phyloP scores from a whole-genome alignment of 2,329 filamentous ascomycete species.

The Polytolypa hystricis region DNA sequence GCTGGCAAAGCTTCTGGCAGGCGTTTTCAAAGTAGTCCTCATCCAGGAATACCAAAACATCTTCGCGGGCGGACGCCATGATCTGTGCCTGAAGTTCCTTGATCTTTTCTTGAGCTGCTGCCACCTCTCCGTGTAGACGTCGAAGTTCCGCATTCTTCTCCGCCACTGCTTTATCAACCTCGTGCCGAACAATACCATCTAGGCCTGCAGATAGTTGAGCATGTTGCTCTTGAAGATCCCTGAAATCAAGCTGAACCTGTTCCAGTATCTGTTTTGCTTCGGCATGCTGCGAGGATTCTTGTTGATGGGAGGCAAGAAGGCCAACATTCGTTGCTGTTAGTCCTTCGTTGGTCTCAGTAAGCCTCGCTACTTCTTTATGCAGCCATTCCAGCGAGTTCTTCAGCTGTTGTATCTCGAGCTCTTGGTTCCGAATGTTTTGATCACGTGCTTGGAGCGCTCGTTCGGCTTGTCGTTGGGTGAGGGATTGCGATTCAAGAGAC shows the following conservation, averaged over 20 bases:
- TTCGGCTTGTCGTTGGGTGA: constrained; percentile 43
- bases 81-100: constrained; percentile 50
- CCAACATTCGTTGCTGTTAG: constrained; percentile 65
- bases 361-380: constrained; percentile 66
- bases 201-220: constrained; percentile 51
- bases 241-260: constrained; percentile 56
- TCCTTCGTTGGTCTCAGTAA: constrained; percentile 73
- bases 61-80: constrained; percentile 48
- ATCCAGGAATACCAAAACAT: constrained; percentile 70
- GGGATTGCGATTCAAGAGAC: constrained; percentile 44
- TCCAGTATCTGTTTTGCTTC: constrained; percentile 43
- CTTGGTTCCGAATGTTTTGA: constrained; percentile 64
- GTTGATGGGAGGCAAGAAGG: constrained; percentile 61
- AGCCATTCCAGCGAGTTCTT: constrained; percentile 68
- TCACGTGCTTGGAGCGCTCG: constrained; percentile 54
- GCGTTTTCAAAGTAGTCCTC: constrained; percentile 93
- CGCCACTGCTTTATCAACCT: constrained; percentile 55
- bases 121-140: constrained; percentile 65
- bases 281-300: constrained; percentile 55
- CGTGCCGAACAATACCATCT: constrained; percentile 49
- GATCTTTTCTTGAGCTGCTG: constrained; percentile 54
- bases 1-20: constrained; percentile 88
- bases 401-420: constrained; percentile 75
- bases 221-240: constrained; percentile 54
- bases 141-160: constrained; percentile 78